These are phyloP conservation scores for Beauveria medogensis DNA, from an alignment of 2,329 filamentous ascomycete genomes.

Conservation along the genomic window DNA sequence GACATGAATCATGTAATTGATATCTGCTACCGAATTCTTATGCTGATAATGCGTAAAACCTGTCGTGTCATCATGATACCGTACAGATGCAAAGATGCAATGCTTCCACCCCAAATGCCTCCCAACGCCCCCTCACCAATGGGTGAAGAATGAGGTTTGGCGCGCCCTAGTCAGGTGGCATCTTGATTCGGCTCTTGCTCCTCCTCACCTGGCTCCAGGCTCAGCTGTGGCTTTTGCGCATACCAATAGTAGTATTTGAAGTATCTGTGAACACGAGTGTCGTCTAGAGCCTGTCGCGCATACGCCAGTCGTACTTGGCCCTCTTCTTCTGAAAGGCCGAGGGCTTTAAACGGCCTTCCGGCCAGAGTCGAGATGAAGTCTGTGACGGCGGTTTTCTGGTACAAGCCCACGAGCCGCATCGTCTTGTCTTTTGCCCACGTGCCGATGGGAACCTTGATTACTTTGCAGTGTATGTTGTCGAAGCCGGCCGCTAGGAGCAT, in stretches of 20 bases:
- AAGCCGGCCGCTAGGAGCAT: constrained; percentile 35
- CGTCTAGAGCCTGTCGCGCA: constrained; percentile 26
- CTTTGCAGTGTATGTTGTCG: constrained; percentile 32
- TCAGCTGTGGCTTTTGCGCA: constrained; percentile 29
- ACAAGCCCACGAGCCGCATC: constrained; percentile 33
- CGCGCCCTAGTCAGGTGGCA: neutral
- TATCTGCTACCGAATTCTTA: neutral
- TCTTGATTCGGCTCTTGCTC: neutral
- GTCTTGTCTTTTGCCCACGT: constrained; percentile 34
- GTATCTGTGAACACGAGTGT: constrained; percentile 32
- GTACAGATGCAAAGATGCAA: neutral
- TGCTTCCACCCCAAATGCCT: neutral
- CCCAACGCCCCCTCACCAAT: neutral
- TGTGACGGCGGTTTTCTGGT: constrained; percentile 34
- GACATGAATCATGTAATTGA: neutral
- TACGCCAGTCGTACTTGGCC: constrained; percentile 24
- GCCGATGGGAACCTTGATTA: constrained; percentile 38
- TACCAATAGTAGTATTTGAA: constrained; percentile 34
- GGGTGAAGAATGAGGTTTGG: neutral
- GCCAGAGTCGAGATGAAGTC: constrained; percentile 35
- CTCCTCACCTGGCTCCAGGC: neutral
- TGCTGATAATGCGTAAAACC: neutral
- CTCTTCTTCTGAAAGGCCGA: constrained; percentile 27
- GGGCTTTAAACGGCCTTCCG: constrained; percentile 31
- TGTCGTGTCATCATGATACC: neutral